Base-by-base conservation (phyloP, 768 basidiomycete species). In the Tulasnella sp. region DNA sequence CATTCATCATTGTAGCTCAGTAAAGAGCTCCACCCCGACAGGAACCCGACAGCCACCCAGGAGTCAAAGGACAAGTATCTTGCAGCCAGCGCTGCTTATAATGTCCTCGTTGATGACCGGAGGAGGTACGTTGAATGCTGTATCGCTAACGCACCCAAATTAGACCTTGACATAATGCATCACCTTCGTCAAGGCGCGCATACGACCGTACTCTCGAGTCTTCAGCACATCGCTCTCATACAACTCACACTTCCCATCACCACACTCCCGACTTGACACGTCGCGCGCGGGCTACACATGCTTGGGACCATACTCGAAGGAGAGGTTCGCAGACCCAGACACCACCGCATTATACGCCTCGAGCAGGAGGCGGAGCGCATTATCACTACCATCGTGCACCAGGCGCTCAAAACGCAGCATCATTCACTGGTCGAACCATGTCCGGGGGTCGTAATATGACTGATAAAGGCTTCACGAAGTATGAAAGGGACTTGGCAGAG, bases 11-110 rank as follows among this genome's bases (percentile, higher is more conserved):
- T 26, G 17, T 15, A 64, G 64, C 58, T 64, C 17, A 63, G 63
- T 21, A 64, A 64, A 47, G 52, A 59, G 32, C 60, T 59, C 9
- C 64, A 64, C 47, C 64, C 64, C 3, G 64, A 64, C 45, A 19
- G 63, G 17, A 63, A 63, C 29, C 53, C 44, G n/a, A 4, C 53
- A 19, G 34, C 42, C 9, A 43, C 38, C n/a, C n/a, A 59, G 43
- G 55, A 27, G 17, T 11, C 62, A 2, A 61, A 63, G 58, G 52
- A 53, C 26, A 56, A 50, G 29, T 64, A 56, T 45, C 27, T 60
- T 21, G 52, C 58, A 30, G 62, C 62, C 2, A 60, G 56, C 21
- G 60, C 58, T 21, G 64, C 64, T 2, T 64, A 61, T 51, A 48
- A 21, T n/a, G 51, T 64, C 8, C 32, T 64, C n/a, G 64, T 53